Percentiles rank a stretch among this genome's conserved stretches.
Evolutionary conservation across 192 early-diverging fungal genomes (phyloP).

Genomic region (Coemansia sp.): DNA sequence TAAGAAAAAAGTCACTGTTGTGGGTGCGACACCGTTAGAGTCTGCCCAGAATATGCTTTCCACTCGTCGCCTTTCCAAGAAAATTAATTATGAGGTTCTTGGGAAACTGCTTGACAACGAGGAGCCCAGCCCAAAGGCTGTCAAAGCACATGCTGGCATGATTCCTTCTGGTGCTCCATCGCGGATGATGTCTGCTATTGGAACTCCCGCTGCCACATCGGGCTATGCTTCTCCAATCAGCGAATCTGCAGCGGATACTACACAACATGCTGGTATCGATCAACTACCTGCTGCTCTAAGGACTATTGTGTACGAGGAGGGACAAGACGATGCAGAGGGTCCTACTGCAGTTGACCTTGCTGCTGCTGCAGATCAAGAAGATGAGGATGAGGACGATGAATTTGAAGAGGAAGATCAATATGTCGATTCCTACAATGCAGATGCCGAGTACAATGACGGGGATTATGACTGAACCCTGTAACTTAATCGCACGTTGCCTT

Average conservation of each 20-base stretch:
- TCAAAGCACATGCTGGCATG: conserved; percentile 29
- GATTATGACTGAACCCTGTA: conserved; percentile 1
- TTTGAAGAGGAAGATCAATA: conserved; percentile 34
- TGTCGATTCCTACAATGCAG: conserved; percentile 10
- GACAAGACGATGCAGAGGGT: conserved; percentile 53
- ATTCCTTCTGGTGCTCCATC: conserved; percentile 53
- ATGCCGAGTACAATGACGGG: conserved; percentile 7
- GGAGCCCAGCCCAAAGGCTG: conserved; percentile 31
- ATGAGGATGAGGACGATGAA: conserved; percentile 54
- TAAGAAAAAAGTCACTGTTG: conserved; percentile 27
- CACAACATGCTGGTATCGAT: conserved; percentile 29
- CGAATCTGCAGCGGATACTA: conserved; percentile 18
- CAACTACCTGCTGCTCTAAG: conserved; percentile 41
- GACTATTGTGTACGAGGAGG: conserved; percentile 30
- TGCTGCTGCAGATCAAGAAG: conserved; percentile 43
- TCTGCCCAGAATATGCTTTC: conserved; percentile 73
- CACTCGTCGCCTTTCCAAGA: conserved; percentile 78
- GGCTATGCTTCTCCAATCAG: conserved; percentile 38
- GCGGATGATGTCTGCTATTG: conserved; percentile 36
- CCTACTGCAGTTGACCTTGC: conserved; percentile 30
- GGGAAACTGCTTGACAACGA: conserved; percentile 65
- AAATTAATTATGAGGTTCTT: conserved; percentile 86
- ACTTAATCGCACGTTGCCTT: not conserved
- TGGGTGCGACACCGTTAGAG: conserved; percentile 67
- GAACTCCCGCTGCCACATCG: conserved; percentile 23